Conservation (phyloP, 2,329 filamentous ascomycete genomes). For the Fusarium duplospermum region DNA sequence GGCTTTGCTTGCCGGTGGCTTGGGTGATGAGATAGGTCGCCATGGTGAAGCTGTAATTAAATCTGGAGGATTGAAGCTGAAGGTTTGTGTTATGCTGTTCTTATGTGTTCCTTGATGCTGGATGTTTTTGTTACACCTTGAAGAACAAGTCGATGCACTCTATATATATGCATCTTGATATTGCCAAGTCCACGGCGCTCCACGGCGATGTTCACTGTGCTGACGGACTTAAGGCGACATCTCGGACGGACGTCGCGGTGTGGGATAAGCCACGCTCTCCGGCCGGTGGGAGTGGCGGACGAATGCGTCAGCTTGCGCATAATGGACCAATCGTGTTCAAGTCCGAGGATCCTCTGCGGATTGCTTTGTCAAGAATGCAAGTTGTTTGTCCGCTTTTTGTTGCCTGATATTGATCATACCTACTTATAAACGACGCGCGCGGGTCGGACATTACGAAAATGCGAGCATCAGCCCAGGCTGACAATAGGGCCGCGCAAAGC, state of each 20-base stretch:
- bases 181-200: not conserved
- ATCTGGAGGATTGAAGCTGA: not conserved
- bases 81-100: not conserved
- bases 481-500: not conserved
- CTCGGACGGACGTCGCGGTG: not conserved
- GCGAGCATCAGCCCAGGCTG: not conserved
- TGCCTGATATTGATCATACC: not conserved
- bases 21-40: constrained; percentile 51
- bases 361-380: not conserved
- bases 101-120: not conserved
- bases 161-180: not conserved
- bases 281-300: not conserved
- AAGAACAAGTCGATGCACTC: not conserved
- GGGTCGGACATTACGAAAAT: not conserved
- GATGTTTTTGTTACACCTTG: not conserved
- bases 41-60: constrained; percentile 21
- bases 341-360: not conserved
- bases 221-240: not conserved
- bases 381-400: not conserved
- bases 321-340: not conserved
- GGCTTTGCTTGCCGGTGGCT: constrained; percentile 50
- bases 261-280: not conserved
- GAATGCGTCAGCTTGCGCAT: not conserved
- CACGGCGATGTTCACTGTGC: not conserved
- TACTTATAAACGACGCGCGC: not conserved